Evolutionary conservation across 768 basidiomycete genomes (phyloP).

Genomic region (Amanita phalloides): DNA sequence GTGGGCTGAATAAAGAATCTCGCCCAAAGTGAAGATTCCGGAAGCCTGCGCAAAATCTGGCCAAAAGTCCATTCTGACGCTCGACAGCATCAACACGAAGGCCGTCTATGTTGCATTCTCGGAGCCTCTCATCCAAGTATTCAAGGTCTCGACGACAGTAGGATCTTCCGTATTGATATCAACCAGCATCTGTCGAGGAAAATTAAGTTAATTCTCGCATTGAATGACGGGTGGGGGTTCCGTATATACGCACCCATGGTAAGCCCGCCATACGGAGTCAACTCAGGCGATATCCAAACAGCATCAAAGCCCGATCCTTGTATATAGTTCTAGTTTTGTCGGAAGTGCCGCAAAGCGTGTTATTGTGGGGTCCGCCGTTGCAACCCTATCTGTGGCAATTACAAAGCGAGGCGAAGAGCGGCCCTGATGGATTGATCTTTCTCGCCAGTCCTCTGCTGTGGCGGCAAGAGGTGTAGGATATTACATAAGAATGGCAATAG

Average conservation of each 20-base stretch:
- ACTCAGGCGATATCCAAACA: conserved; percentile 63
- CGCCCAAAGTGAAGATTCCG: conserved; percentile 65
- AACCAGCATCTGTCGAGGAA: conserved; percentile 23
- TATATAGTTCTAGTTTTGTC: conserved; percentile 61
- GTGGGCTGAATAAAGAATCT: conserved; percentile 21
- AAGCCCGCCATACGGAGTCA: conserved; percentile 56
- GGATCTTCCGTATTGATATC: conserved; percentile 65
- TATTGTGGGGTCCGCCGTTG: conserved; percentile 35
- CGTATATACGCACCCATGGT: conserved; percentile 52
- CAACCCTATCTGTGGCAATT: conserved; percentile 48
- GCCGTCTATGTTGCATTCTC: conserved; percentile 52
- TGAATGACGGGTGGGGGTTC: neutral
- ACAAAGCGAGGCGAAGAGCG: neutral
- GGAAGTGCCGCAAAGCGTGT: conserved; percentile 35
- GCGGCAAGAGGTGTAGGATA: neutral
- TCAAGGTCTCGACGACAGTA: conserved; percentile 38
- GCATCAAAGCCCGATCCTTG: conserved; percentile 66
- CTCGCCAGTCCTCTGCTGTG: conserved; percentile 12
- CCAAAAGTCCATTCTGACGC: conserved; percentile 62
- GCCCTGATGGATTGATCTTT: conserved; percentile 17
- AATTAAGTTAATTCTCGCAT: neutral
- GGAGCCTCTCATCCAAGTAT: conserved; percentile 49
- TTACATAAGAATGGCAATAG: neutral
- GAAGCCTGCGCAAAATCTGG: conserved; percentile 47
- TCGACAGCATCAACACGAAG: conserved; percentile 55